Percentiles rank a stretch among this genome's conserved stretches.
phyloP scores from a whole-genome alignment of 2,329 filamentous ascomycete genomes.

The Colletotrichum horii region DNA sequence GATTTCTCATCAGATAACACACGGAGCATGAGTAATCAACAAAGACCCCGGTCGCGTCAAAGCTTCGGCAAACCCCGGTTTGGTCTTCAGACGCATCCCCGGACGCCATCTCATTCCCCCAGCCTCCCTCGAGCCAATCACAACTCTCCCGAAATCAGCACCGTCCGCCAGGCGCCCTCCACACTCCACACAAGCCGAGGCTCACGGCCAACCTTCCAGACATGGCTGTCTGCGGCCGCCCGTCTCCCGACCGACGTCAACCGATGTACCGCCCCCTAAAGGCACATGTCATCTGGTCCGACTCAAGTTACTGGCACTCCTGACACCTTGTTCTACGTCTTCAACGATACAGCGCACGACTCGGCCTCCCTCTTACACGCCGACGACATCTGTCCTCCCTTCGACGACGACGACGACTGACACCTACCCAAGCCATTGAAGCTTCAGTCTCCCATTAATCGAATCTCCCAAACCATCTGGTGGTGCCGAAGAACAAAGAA shows the following conservation, averaged over 20 bases:
- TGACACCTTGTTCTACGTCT: neutral
- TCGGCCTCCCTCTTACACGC: neutral
- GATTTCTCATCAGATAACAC: neutral
- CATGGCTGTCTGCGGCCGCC: neutral
- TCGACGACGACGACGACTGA: neutral
- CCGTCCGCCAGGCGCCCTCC: constrained; percentile 5
- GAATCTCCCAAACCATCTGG: neutral
- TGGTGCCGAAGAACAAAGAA: neutral
- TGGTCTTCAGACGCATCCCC: neutral
- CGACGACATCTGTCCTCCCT: neutral
- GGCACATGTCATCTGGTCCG: neutral
- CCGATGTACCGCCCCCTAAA: neutral
- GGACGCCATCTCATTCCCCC: constrained; percentile 10
- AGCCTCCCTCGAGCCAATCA: constrained; percentile 7
- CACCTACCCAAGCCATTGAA: neutral
- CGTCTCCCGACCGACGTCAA: constrained; percentile 11
- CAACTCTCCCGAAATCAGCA: constrained; percentile 17
- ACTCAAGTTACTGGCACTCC: neutral
- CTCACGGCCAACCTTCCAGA: constrained; percentile 13
- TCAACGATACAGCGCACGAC: neutral
- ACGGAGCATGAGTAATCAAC: neutral
- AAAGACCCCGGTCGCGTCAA: neutral
- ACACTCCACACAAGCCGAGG: constrained; percentile 16
- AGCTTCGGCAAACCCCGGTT: neutral
- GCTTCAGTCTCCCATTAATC: neutral